Evolutionary conservation across 345 rosid genomes (phyloP), one percentile per base, ranked within the genome.

Genomic region (Citrus maxima): DNA sequence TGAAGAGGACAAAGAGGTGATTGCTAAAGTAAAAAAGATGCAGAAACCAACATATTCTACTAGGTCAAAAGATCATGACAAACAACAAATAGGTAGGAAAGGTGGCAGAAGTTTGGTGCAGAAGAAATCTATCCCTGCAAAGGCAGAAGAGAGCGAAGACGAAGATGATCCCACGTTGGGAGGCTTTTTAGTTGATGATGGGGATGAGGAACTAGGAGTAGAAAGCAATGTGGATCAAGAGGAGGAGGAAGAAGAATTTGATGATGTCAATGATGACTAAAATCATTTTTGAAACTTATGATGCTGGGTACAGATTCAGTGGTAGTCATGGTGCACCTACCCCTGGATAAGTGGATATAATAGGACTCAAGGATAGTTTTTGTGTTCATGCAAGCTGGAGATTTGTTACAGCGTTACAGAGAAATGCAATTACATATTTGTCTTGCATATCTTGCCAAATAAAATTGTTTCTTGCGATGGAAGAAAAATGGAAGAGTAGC

Each of bases 141-240:
- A 72, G 16, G 80, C 40, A 1, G 89, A 79, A 1, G 85, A 86
- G 4, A 80, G 38, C 0, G 86, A 85, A 10, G 88, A 87, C 2
- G 90, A 84, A 22, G 91, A 86, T 27, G 91, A 89, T 82, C 97
- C 89, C 67, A 91, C 90, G 3, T 81, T 94, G 34, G 94, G 94
- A 21, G 97, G 93, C 58, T 92, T 91, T 84, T 90, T 94, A 85
- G 90, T 89, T 76, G 81, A 78, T 32, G 95, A 90, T 67, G 87
- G 86, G 40, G 85, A 88, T 59, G 84, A 34, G 1, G 81, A 84
- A 67, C 5, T 77, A 79, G 77, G 22, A 74, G 87, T 70, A 7
- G 86, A 85, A 77, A 70, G 38, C 1, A 71, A 83, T 21, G 58
- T 7, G 0, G 86, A 80, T 51, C 25, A 64, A 76, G 84, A 84